Conservation (phyloP, 2,329 filamentous ascomycete species). For the Colletotrichum sp. region DNA sequence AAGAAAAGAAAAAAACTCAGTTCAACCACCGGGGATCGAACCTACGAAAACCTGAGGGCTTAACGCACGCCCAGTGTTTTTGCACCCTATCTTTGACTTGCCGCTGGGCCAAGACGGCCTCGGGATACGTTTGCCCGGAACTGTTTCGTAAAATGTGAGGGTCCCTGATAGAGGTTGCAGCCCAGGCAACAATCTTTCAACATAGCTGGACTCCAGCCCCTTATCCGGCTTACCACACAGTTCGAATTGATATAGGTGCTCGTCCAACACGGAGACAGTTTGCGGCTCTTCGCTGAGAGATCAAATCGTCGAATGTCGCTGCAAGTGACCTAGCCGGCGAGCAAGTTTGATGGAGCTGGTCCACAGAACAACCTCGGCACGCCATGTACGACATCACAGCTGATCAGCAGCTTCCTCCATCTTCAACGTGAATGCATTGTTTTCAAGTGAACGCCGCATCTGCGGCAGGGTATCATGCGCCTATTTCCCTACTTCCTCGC, state of each 20-base stretch:
- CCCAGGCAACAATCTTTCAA: background rate
- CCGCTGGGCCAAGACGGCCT: background rate
- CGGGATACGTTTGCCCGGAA: background rate
- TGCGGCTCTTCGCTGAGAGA: background rate
- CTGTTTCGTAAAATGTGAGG: background rate
- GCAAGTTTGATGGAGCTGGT: background rate
- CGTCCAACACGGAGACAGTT: background rate
- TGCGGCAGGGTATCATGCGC: slow-evolving; percentile 21
- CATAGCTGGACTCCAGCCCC: background rate
- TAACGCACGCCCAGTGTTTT: background rate
- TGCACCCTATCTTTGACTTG: background rate
- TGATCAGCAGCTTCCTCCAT: background rate
- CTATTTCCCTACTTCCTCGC: background rate
- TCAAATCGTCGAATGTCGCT: background rate
- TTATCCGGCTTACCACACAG: background rate
- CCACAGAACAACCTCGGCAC: background rate
- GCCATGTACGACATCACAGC: background rate
- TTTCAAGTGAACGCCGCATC: background rate
- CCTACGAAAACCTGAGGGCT: background rate
- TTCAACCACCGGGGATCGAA: background rate
- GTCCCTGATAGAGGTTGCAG: background rate
- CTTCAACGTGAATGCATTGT: background rate
- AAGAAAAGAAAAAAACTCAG: background rate
- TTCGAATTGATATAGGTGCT: background rate
- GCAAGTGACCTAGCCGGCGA: background rate